Evolutionary conservation across 2,329 filamentous ascomycete species (phyloP), one percentile per base, ranked within the genome.

Genomic region (Lecanicillium sp.): DNA sequence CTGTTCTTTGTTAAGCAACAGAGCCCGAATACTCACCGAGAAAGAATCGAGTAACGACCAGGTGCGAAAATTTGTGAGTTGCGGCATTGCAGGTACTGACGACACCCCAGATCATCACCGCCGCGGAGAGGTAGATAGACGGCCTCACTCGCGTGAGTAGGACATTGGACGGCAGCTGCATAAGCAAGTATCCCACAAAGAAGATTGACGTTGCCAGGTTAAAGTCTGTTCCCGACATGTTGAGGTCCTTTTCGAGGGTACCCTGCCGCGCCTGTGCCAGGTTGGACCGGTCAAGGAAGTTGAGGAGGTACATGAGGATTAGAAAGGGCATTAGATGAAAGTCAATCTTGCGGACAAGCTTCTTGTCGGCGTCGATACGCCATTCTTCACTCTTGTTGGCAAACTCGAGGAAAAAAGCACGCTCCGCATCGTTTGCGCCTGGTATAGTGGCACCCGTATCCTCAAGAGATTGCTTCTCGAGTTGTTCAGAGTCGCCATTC

Each of bases 121-220:
- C 65, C 1, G 56, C 52, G 0, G 70, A 63, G 2, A 80, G 62
- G 43, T 76, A 79, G 1, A 71, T 40, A 2, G 70, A 71, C 1
- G 75, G 75, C 9, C 65, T 61, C 20, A 75, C 56, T 3, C 68
- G 59, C 0, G 73, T 77, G 3, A 80, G 56, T 0, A 75, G 48
- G 41, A 80, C 60, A 43, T 80, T 81, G 0, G 73, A 78, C 0
- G 76, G 77, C 0, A 80, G 56, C 50, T 80, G 75, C 68, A 79
- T 78, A 11, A 78, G 55, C 1, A 80, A 57, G 46, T 80, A 80
- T 4, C 75, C 68, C 2, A 77, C 71, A 43, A 76, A 78, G 54
- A 82, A 82, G 35, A 76, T 56, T 0, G 74, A 76, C 1, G 82
- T 65, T 0, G 80, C 65, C 4, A 74, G 54, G 45, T 77, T 76